These are phyloP conservation scores for Cylindrotheca fusiformis DNA, from an alignment of 108 stramenopile genomes.

Conservation along the genomic window DNA sequence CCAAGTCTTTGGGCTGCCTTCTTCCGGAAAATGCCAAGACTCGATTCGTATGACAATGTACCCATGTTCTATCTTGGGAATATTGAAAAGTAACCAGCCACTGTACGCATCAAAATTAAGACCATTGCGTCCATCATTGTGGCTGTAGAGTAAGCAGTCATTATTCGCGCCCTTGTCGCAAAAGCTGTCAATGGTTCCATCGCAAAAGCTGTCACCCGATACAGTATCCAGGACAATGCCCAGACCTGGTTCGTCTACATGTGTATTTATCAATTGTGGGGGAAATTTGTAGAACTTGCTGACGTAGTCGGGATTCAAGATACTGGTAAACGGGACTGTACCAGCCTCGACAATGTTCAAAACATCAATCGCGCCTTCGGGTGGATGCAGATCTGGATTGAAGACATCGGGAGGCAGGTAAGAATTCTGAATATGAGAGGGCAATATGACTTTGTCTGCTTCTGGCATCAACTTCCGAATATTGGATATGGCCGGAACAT, in stretches of 20 bases:
- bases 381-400: conserved; percentile 44
- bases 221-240: conserved; percentile 14
- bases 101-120: conserved; percentile 45
- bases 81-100: conserved; percentile 65
- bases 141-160: conserved; percentile 62
- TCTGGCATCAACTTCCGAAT: conserved; percentile 42
- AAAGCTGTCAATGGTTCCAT: conserved; percentile 52
- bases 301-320: conserved; percentile 18
- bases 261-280: background rate
- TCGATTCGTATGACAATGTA: conserved; percentile 52
- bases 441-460: background rate
- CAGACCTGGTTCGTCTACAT: conserved; percentile 6
- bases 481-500: conserved; percentile 52
- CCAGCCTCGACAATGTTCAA: conserved; percentile 56
- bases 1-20: conserved; percentile 11
- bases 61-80: conserved; percentile 52
- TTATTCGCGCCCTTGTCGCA: conserved; percentile 36
- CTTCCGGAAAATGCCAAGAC: conserved; percentile 18
- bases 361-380: conserved; percentile 60
- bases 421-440: conserved; percentile 13
- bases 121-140: conserved; percentile 63
- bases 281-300: conserved; percentile 8
- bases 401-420: conserved; percentile 61
- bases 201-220: conserved; percentile 55
- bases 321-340: conserved; percentile 3